These are phyloP conservation scores for Trichoderma pleuroti DNA, from an alignment of 2,329 filamentous ascomycete species.

Conservation along the genomic window DNA sequence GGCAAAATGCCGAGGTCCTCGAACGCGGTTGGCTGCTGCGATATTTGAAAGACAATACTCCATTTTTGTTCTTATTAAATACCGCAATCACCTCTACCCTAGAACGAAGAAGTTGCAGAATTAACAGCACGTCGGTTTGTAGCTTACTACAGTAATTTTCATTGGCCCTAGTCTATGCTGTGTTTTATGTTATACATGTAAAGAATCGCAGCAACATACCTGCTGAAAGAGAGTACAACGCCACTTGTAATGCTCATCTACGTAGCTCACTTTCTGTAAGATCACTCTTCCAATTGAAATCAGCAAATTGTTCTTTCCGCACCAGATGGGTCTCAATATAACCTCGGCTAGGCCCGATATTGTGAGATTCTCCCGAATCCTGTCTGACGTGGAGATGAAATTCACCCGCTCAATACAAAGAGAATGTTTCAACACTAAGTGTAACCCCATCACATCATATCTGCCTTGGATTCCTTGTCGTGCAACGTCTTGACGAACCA, in stretches of 20 bases:
- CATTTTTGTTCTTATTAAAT: not conserved
- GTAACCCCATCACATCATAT: not conserved
- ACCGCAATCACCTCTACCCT: not conserved
- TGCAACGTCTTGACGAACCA: not conserved
- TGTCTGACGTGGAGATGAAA: not conserved
- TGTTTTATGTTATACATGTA: not conserved
- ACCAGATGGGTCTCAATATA: not conserved
- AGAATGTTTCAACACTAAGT: not conserved
- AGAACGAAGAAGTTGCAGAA: not conserved
- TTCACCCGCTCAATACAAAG: not conserved
- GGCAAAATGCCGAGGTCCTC: not conserved
- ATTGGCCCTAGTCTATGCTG: not conserved
- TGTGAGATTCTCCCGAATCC: not conserved
- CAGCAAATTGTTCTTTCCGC: not conserved
- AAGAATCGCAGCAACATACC: not conserved
- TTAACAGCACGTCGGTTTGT: not conserved
- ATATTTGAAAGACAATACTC: not conserved
- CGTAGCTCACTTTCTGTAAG: not conserved
- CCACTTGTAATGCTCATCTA: not conserved
- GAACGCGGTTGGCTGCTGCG: not conserved
- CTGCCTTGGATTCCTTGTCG: not conserved
- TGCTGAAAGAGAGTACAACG: not conserved
- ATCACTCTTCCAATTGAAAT: not conserved
- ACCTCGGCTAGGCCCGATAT: not conserved
- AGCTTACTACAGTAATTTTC: not conserved